These are phyloP conservation scores for Silene noctiflora DNA, from an alignment of 179 eudicot species.

Conservation along the genomic window DNA sequence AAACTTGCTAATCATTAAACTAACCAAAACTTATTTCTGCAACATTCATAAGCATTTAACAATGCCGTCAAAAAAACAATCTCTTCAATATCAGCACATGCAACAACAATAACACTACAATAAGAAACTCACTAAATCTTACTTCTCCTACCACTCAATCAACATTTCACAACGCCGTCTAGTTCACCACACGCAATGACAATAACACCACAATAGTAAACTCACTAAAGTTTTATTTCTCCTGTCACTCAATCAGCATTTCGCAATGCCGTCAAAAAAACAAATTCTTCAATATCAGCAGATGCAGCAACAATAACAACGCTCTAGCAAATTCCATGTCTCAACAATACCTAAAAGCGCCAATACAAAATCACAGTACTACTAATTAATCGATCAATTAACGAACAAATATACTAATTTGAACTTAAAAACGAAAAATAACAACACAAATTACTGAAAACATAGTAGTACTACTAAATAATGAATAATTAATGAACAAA, in stretches of 20 bases:
- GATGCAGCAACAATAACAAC: not conserved
- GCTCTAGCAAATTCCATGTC: not conserved
- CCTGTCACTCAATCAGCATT: too few species aligned
- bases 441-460: not conserved
- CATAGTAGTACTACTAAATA: not conserved
- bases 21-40: not conserved
- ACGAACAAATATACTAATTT: not conserved
- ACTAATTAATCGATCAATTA: not conserved
- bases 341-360: not conserved
- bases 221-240: too few species aligned
- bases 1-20: not conserved
- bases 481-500: too few species aligned
- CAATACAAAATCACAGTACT: not conserved
- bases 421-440: not conserved
- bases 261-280: too few species aligned
- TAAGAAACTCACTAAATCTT: too few species aligned
- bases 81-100: not conserved
- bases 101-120: not conserved
- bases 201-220: too few species aligned
- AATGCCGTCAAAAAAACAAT: too few species aligned
- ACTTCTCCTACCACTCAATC: too few species aligned
- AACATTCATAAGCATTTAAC: not conserved
- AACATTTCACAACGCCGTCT: too few species aligned
- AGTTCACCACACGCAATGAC: too few species aligned
- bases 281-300: not conserved